phyloP scores from a whole-genome alignment of 1,284 basidiomycete species.

The Leccinum subfulvum region DNA sequence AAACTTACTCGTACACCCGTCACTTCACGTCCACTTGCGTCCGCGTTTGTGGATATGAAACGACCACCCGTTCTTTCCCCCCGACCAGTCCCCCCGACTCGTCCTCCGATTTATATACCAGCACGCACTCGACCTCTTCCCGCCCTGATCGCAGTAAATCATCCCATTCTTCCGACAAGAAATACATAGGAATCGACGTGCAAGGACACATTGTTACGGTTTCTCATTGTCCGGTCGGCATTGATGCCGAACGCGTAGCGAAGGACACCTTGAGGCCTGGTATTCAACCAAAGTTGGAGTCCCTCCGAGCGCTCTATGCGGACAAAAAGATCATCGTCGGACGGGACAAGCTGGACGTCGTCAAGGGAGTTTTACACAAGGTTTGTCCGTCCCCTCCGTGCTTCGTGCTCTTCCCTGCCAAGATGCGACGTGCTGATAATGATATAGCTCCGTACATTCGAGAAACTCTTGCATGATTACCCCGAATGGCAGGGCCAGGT shows the following conservation, averaged over 20 bases:
- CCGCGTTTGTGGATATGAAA: constrained; percentile 94
- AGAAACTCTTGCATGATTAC: constrained; percentile 90
- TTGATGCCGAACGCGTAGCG: constrained; percentile 89
- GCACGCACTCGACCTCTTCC: constrained; percentile 2
- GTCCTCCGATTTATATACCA: constrained; percentile 15
- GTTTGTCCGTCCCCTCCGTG: constrained; percentile 41
- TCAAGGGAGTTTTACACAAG: constrained; percentile 98
- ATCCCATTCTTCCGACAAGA: constrained; percentile 21
- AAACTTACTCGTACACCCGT: constrained; percentile 95
- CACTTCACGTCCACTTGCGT: constrained; percentile 96
- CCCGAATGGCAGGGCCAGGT: constrained; percentile 95
- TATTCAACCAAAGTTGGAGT: constrained; percentile 86
- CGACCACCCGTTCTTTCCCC: constrained; percentile 57
- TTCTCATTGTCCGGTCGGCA: constrained; percentile 94
- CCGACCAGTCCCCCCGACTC: constrained; percentile 2
- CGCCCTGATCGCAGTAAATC: constrained; percentile 38
- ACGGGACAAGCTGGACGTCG: constrained; percentile 97
- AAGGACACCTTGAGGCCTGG: constrained; percentile 82
- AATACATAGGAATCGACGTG: constrained; percentile 74
- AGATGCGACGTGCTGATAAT: constrained; percentile 8
- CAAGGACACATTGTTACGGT: constrained; percentile 87
- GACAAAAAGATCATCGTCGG: constrained; percentile 99
- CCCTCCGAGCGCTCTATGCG: constrained; percentile 83
- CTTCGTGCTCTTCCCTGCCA: neutral
- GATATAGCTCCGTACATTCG: constrained; percentile 84